Evolutionary conservation across 1,284 basidiomycete species (phyloP).

Genomic region (Ceratobasidium sp.): DNA sequence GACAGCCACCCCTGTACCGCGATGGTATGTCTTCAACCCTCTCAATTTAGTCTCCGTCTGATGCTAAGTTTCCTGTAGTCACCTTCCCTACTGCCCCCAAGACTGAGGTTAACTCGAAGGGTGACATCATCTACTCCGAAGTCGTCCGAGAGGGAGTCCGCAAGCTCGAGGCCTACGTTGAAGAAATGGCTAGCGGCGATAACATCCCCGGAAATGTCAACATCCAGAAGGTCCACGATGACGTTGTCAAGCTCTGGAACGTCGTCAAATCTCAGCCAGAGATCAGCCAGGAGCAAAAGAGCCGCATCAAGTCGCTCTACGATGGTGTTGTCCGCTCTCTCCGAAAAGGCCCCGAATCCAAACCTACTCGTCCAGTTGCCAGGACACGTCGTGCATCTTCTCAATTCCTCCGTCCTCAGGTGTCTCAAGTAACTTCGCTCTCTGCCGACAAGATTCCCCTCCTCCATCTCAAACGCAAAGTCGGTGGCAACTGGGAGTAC

Average conservation of each 20-base stretch:
- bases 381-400: conserved; percentile 86
- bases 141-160: conserved; percentile 93
- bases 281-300: conserved; percentile 96
- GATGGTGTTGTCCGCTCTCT: conserved; percentile 90
- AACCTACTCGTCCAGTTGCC: conserved; percentile 58
- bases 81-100: conserved; percentile 97
- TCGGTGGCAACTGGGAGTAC: conserved; percentile 95
- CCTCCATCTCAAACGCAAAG: conserved; percentile 94
- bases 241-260: conserved; percentile 95
- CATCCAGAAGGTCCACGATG: conserved; percentile 95
- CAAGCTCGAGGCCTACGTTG: conserved; percentile 96
- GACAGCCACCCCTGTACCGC: conserved; percentile 86
- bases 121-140: conserved; percentile 93
- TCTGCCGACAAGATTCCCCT: conserved; percentile 91
- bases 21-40: conserved; percentile 68
- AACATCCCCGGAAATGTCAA: conserved; percentile 81
- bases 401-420: conserved; percentile 90
- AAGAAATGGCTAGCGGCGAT: conserved; percentile 97
- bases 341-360: conserved; percentile 66
- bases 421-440: conserved; percentile 69
- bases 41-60: conserved; percentile 5
- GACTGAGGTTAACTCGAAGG: conserved; percentile 90
- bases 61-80: conserved; percentile 58
- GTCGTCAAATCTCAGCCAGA: conserved; percentile 96
- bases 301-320: conserved; percentile 95